These are phyloP conservation scores for Penicillium sp. DNA, from an alignment of 2,329 filamentous ascomycete species.

Conservation along the genomic window DNA sequence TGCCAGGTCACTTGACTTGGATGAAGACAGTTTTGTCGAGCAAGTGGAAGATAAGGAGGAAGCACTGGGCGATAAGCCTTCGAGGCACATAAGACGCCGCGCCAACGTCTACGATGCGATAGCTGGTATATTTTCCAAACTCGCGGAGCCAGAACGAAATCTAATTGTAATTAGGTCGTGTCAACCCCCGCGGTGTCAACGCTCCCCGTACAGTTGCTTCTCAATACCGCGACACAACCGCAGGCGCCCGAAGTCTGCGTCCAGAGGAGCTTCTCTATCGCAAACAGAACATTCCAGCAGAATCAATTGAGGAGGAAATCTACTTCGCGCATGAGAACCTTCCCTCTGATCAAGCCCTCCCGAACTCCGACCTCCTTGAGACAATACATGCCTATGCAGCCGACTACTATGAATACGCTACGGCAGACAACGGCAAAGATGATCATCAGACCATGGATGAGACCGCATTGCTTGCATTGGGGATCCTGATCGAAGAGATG, in stretches of 20 bases:
- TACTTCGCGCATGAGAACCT: slow-evolving; percentile 56
- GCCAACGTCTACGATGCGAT: slow-evolving; percentile 60
- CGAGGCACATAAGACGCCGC: slow-evolving; percentile 32
- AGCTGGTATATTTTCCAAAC: slow-evolving; percentile 45
- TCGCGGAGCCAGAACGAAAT: neutral
- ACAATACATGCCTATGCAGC: slow-evolving; percentile 58
- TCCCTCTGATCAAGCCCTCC: slow-evolving; percentile 44
- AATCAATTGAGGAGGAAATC: slow-evolving; percentile 55
- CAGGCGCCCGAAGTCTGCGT: slow-evolving; percentile 43
- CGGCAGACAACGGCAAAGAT: slow-evolving; percentile 33
- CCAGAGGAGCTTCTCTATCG: slow-evolving; percentile 62
- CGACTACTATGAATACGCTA: slow-evolving; percentile 52
- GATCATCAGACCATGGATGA: slow-evolving; percentile 60
- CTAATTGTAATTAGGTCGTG: slow-evolving; percentile 43
- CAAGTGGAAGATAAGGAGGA: slow-evolving; percentile 4
- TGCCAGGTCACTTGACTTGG: neutral
- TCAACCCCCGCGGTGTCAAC: slow-evolving; percentile 43
- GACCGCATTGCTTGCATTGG: slow-evolving; percentile 61
- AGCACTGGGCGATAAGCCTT: slow-evolving; percentile 10
- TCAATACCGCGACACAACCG: slow-evolving; percentile 35
- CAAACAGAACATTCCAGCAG: slow-evolving; percentile 49
- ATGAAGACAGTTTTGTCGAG: neutral
- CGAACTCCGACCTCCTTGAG: slow-evolving; percentile 58
- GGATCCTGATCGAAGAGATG: slow-evolving; percentile 61
- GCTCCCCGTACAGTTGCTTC: slow-evolving; percentile 25